Conservation (phyloP, 2,329 filamentous ascomycete species). For the Alternaria gaisen region DNA sequence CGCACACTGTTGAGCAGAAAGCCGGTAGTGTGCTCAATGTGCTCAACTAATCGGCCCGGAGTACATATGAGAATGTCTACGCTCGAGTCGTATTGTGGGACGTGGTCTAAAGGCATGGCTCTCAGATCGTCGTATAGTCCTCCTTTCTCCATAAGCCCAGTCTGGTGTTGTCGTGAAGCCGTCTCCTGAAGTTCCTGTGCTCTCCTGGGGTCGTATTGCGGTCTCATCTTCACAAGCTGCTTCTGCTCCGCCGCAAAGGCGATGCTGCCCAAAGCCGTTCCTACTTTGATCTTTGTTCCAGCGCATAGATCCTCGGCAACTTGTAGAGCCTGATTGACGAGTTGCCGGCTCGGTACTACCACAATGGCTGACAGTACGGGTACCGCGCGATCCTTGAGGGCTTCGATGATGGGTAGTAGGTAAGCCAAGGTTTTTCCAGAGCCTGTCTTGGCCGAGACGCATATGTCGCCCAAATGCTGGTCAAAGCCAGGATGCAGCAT, state of each 20-base stretch:
- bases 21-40: constrained; percentile 82
- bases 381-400: constrained; percentile 70
- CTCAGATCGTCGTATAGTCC: constrained; percentile 51
- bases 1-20: constrained; percentile 81
- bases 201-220: constrained; percentile 69
- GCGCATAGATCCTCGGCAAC: constrained; percentile 76
- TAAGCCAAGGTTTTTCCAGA: constrained; percentile 97
- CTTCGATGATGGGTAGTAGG: constrained; percentile 82
- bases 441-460: constrained; percentile 91
- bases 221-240: constrained; percentile 66
- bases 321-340: constrained; percentile 85
- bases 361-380: constrained; percentile 80
- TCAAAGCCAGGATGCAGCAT: constrained; percentile 74
- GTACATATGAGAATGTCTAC: constrained; percentile 92
- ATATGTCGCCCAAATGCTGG: constrained; percentile 76
- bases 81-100: constrained; percentile 72
- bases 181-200: constrained; percentile 60
- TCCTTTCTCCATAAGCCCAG: constrained; percentile 48
- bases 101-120: constrained; percentile 65
- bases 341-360: constrained; percentile 88
- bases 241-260: constrained; percentile 73
- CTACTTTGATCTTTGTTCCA: constrained; percentile 78
- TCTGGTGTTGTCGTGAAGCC: constrained; percentile 42
- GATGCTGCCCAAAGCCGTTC: constrained; percentile 83
- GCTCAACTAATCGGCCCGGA: constrained; percentile 89